Base-by-base conservation (phyloP, 169 alveolate species). In the Plasmodium gonderi region DNA sequence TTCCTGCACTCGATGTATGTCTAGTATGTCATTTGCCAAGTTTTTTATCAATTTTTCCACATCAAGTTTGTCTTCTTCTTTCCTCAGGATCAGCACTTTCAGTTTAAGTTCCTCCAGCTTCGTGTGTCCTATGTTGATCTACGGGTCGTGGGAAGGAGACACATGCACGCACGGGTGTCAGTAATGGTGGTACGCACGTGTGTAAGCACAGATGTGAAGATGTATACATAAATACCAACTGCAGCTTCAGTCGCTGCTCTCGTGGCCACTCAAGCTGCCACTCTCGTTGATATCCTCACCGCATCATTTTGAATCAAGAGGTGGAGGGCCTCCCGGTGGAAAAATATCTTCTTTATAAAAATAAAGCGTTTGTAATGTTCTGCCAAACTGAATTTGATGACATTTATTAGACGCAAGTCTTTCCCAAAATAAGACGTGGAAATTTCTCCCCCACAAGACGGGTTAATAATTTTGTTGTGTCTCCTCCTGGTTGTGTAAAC, bases 101-200 rank as follows among this genome's bases (percentile, higher is more conserved):
- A 83, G 65, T 3, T 14, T 49, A 9, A 49, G 31, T 20, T 83
- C 92, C n/a, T 83, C 92, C 31, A 83, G 5, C 17, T 38, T 33
- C 33, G 83, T 76, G 38, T 83, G 78, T 2, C 92, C 92, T 6
- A 83, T 44, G 68, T 83, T 83, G 1, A 83, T 36, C 92, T 83
- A 64, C 5, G 42, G 36, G 45, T 3, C 40, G 2, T 11, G 78
- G 33, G 31, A 20, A 72, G 40, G 1, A 2, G 4, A 31, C 3
- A 40, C 8, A 7, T 3, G 82, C 4, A 1, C 26, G 5, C 6
- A 14, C 17, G 33, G n/a, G 11, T 0, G 5, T 3, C 9, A 0
- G 82, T 0, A 82, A 0, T 44, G 44, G 11, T 11, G 60, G 3
- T 2, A 0, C 1, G 33, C 31, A 31, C 14, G 1, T 8, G 60